Evolutionary conservation across 1,139 yeast genomes (phyloP), one percentile per base, ranked within the genome.

Genomic region (Blastobotrys illinoisensis): DNA sequence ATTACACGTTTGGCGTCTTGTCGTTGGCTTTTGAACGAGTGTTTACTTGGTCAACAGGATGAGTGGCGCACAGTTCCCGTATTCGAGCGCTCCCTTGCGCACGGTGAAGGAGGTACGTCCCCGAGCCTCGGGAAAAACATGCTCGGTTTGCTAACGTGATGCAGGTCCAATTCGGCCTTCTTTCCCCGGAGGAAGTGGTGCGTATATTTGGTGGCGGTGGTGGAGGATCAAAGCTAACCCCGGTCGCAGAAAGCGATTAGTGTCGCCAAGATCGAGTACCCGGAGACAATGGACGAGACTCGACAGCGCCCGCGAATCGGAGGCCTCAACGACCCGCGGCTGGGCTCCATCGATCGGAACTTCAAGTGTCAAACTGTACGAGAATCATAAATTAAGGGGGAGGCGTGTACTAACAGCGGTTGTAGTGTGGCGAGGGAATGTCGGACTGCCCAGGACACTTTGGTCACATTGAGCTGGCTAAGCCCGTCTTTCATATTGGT

Each of bases 381-480:
- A 26, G 32, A 43, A 47, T 45, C 19, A 20, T 36, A 18, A 24
- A 18, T 46, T 5, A 19, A 28, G 13, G 9, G 14, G 47, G 13
- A 13, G 46, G 32, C 5, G 21, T 36, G 28, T 51, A 20, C 51
- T 23, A 47, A 47, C 24, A 28, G 32, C 50, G 44, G 40, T 20
- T 47, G 28, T 56, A 71, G 72, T 93, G 99, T 79, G 96, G 97
- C 67, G 99, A 93, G 73, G 97, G 95, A 67, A 93, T 93, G 97
- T 89, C 95, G 57, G 99, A 93, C 70, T 95, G 99, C 74, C 98
- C 98, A 1, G 99, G 99, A 57, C 99, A 95, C 76, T 95, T 95
- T 74, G 99, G 99, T 62, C 99, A 95, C 70, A 95, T 95, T 58
- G 99, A 95, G 70, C 79, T 95, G 62, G 98, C 99, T 43, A 93